Conservation (phyloP, 169 alveolate species). For the Toxoplasma gondii region DNA sequence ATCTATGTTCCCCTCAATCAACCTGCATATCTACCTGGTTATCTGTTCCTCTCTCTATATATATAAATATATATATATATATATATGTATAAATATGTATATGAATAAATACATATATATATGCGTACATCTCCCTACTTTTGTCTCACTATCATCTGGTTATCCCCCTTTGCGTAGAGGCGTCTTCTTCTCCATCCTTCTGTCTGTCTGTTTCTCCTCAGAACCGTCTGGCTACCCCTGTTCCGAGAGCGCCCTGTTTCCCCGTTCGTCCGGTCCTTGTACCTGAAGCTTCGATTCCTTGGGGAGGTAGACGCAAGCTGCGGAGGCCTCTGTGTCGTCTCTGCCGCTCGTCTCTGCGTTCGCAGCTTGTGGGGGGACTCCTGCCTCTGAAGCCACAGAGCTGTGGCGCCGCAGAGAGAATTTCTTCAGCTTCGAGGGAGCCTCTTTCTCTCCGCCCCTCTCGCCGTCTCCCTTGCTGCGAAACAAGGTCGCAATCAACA, state of each 20-base stretch:
- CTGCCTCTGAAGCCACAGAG: neutral
- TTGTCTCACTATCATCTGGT: no score
- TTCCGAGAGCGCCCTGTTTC: neutral
- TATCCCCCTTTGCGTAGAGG: neutral
- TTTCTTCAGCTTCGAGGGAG: neutral
- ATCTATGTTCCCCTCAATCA: no score
- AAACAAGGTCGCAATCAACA: neutral
- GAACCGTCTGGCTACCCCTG: no score
- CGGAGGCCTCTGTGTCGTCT: neutral
- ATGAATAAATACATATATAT: no score
- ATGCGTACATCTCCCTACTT: no score
- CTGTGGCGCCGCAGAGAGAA: neutral
- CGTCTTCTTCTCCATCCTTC: neutral
- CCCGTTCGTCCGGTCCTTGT: neutral
- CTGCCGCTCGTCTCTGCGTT: neutral
- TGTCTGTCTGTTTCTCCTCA: no score
- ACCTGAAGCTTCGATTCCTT: conserved; percentile 29
- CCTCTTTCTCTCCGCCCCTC: neutral
- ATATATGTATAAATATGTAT: neutral
- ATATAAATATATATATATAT: no score
- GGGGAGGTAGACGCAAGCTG: neutral
- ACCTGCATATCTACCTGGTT: no score
- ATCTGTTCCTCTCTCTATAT: no score
- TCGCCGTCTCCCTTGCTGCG: neutral
- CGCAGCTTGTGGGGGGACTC: neutral